phyloP scores from a whole-genome alignment of 306 rosid species.

The Senna tora region DNA sequence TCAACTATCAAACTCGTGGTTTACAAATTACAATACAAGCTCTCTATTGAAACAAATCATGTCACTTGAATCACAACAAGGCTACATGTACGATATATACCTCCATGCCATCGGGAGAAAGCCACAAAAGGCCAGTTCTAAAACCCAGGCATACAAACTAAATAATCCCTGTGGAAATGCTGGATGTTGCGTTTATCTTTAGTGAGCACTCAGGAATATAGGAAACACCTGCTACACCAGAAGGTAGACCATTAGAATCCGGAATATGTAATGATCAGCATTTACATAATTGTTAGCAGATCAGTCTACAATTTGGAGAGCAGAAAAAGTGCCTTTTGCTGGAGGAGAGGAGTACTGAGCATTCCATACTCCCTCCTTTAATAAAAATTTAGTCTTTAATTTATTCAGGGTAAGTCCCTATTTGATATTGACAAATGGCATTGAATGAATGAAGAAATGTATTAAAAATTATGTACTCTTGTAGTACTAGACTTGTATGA shows the following conservation, averaged over 20 bases:
- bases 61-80: conserved; percentile 41
- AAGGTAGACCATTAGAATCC: conserved; percentile 30
- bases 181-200: conserved; percentile 88
- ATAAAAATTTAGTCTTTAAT: too few relatives aligned
- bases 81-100: conserved; percentile 36
- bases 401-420: too few relatives aligned
- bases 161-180: conserved; percentile 82
- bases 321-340: conserved; percentile 3
- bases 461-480: too few relatives aligned
- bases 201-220: conserved; percentile 86
- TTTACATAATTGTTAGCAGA: conserved; percentile 24
- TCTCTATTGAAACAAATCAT: conserved; percentile 43
- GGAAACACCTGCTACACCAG: conserved; percentile 68
- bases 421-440: too few relatives aligned
- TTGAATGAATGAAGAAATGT: too few relatives aligned
- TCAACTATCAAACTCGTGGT: conserved; percentile 45
- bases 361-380: too few relatives aligned
- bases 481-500: too few relatives aligned
- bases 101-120: too few relatives aligned
- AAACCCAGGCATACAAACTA: conserved; percentile 42
- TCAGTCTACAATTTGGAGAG: not conserved
- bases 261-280: conserved; percentile 5
- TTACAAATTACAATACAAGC: conserved; percentile 53
- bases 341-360: too few relatives aligned
- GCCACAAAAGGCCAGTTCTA: conserved; percentile 26